Evolutionary conservation across 352 stramenopile genomes (phyloP).

Genomic region (Globisporangium alternatum): DNA sequence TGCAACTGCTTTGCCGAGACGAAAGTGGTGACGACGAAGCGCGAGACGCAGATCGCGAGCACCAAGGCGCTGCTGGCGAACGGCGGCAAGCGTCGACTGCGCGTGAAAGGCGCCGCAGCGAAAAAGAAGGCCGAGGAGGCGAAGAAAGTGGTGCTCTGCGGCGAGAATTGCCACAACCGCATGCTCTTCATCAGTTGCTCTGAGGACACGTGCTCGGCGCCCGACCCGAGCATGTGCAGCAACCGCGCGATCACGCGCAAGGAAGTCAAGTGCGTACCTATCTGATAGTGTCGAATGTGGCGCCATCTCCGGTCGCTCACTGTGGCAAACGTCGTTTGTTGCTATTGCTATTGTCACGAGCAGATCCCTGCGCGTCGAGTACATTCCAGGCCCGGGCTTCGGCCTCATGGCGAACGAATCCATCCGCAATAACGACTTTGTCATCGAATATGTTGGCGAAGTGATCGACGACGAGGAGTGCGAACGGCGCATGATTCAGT

Average conservation of each 20-base stretch:
- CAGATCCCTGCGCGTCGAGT: slow-evolving; percentile 54
- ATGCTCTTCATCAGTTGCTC: slow-evolving; percentile 85
- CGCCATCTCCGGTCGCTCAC: neutral
- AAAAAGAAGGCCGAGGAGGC: slow-evolving; percentile 9
- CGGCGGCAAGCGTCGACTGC: slow-evolving; percentile 12
- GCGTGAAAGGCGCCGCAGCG: neutral
- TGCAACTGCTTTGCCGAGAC: slow-evolving; percentile 68
- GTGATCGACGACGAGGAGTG: slow-evolving; percentile 90
- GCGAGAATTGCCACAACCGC: slow-evolving; percentile 77
- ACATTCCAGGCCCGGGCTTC: slow-evolving; percentile 87
- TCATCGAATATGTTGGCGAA: slow-evolving; percentile 94
- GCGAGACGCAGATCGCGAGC: slow-evolving; percentile 49
- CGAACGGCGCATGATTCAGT: slow-evolving; percentile 55
- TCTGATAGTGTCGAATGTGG: neutral
- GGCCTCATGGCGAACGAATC: slow-evolving; percentile 80
- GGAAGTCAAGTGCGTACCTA: slow-evolving; percentile 45
- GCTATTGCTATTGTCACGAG: neutral
- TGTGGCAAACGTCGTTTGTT: neutral
- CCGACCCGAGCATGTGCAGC: slow-evolving; percentile 58
- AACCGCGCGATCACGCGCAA: slow-evolving; percentile 73
- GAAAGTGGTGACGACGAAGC: slow-evolving; percentile 39
- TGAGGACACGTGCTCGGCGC: slow-evolving; percentile 70
- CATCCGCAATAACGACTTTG: slow-evolving; percentile 80
- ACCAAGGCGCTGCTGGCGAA: slow-evolving; percentile 28
- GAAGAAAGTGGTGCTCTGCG: slow-evolving; percentile 27